phyloP scores from a whole-genome alignment of 108 stramenopile genomes.

The Fistulifera pelliculosa region DNA sequence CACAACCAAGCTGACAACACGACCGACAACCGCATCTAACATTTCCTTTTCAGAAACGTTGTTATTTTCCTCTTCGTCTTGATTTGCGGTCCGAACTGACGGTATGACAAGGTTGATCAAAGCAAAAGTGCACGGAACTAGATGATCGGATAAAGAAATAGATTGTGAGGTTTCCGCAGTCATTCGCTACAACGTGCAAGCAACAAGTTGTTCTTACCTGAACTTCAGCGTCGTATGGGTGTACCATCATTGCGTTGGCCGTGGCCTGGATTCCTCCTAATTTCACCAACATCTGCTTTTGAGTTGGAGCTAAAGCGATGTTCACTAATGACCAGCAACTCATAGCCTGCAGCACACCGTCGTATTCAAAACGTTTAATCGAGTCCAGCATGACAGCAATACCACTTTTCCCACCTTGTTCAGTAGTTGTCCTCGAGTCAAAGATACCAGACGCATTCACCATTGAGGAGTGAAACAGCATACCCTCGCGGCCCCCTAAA shows the following conservation, averaged over 20 bases:
- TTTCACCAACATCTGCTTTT: constrained; percentile 70
- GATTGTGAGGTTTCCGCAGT: too few species aligned
- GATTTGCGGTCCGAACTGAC: not conserved
- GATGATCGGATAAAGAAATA: too few species aligned
- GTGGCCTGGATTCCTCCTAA: constrained; percentile 76
- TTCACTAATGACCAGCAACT: constrained; percentile 93
- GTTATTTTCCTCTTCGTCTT: constrained; percentile 10
- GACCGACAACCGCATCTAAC: constrained; percentile 61
- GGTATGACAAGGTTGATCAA: constrained; percentile 91
- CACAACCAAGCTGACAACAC: constrained; percentile 69
- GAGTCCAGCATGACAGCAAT: constrained; percentile 85
- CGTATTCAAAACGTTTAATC: constrained; percentile 64
- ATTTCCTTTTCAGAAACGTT: constrained; percentile 56
- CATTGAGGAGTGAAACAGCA: constrained; percentile 82
- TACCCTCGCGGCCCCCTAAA: constrained; percentile 86
- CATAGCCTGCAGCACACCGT: constrained; percentile 85
- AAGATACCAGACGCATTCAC: constrained; percentile 57
- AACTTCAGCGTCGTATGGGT: constrained; percentile 81
- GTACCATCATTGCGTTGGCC: constrained; percentile 75
- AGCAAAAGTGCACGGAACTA: constrained; percentile 88
- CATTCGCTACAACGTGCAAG: too few species aligned
- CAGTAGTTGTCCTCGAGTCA: constrained; percentile 6
- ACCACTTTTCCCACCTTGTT: constrained; percentile 45
- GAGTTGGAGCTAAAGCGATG: constrained; percentile 76
- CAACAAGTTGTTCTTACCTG: constrained; percentile 20